A percentile compares a stretch with the other conserved stretches of the same genome.
Evolutionary conservation across 176 grass and related monocot species (phyloP).

Genomic region (Aegilops sharonensis): DNA sequence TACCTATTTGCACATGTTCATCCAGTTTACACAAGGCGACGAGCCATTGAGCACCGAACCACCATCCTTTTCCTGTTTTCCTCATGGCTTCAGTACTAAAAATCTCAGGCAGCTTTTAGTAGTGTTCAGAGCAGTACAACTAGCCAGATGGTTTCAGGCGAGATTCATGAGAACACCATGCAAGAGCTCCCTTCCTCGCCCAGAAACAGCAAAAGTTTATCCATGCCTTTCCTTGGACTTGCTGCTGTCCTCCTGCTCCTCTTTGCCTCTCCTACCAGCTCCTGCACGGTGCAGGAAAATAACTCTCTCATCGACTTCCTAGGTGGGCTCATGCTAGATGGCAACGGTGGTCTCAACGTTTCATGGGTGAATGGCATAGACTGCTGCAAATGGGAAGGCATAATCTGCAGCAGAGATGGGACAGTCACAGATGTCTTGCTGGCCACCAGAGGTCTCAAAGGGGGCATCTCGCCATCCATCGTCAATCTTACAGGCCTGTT

Average conservation of each 20-base stretch:
- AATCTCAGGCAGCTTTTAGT: neutral
- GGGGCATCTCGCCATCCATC: slow-evolving; percentile 45
- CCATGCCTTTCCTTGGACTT: neutral
- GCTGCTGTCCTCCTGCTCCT: slow-evolving; percentile 1
- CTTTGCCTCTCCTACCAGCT: too few relatives aligned
- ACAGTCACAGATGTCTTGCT: slow-evolving; percentile 50
- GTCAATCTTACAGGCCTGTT: slow-evolving; percentile 48
- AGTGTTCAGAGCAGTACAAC: neutral
- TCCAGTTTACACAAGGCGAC: too few relatives aligned
- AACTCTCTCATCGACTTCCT: too few relatives aligned
- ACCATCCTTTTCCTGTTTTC: neutral
- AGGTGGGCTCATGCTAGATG: neutral
- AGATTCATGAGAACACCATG: too few relatives aligned
- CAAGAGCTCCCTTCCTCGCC: neutral
- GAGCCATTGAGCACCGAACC: too few relatives aligned
- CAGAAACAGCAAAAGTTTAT: neutral
- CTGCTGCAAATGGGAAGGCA: slow-evolving; percentile 67
- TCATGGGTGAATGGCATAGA: slow-evolving; percentile 18
- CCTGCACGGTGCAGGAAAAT: too few relatives aligned
- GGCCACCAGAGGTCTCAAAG: slow-evolving; percentile 41
- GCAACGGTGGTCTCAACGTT: slow-evolving; percentile 21
- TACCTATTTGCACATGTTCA: neutral
- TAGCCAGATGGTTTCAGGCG: neutral
- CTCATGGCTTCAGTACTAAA: neutral
- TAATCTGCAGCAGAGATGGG: slow-evolving; percentile 22